Percentiles rank a stretch among this genome's conserved stretches.
These are phyloP conservation scores for Hypericum androsaemum DNA, from an alignment of 345 rosid species.

Conservation along the genomic window DNA sequence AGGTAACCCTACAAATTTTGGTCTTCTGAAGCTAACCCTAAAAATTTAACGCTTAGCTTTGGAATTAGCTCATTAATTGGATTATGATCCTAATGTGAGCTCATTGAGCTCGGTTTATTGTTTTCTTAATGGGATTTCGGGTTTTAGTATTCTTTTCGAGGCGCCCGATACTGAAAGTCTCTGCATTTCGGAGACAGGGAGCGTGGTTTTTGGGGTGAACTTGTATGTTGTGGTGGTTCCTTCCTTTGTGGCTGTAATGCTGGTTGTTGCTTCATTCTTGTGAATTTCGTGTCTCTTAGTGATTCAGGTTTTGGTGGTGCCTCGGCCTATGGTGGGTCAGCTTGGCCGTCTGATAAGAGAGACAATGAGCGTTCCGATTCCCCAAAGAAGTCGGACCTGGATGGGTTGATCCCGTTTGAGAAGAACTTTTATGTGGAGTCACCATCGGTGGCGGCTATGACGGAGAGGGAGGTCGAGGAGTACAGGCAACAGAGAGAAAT, in stretches of 20 bases:
- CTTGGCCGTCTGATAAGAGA: constrained; percentile 42
- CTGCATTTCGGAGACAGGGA: too few species aligned
- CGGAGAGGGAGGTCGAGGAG: constrained; percentile 69
- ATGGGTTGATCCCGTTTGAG: constrained; percentile 87
- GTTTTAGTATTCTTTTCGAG: too few species aligned
- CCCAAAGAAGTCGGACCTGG: constrained; percentile 70
- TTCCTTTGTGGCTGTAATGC: not conserved
- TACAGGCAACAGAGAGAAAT: constrained; percentile 68
- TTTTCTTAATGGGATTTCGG: too few species aligned
- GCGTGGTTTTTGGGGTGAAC: not conserved
- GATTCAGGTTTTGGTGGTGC: constrained; percentile 92
- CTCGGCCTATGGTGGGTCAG: constrained; percentile 47
- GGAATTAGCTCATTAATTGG: too few species aligned
- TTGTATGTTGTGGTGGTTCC: not conserved
- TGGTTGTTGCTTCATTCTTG: constrained; percentile 13
- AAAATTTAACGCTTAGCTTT: not conserved
- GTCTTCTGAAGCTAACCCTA: not conserved
- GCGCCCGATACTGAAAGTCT: too few species aligned
- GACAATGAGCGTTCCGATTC: constrained; percentile 43
- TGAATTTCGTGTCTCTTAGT: constrained; percentile 35
- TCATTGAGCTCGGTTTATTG: too few species aligned
- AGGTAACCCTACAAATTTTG: constrained; percentile 32
- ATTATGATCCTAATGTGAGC: too few species aligned
- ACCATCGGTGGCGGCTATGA: constrained; percentile 69
- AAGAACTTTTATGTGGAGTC: constrained; percentile 92